Evolutionary conservation across 257 asterid genomes (phyloP), one percentile per base, ranked within the genome.

Genomic region (Solanum chiquidenum): DNA sequence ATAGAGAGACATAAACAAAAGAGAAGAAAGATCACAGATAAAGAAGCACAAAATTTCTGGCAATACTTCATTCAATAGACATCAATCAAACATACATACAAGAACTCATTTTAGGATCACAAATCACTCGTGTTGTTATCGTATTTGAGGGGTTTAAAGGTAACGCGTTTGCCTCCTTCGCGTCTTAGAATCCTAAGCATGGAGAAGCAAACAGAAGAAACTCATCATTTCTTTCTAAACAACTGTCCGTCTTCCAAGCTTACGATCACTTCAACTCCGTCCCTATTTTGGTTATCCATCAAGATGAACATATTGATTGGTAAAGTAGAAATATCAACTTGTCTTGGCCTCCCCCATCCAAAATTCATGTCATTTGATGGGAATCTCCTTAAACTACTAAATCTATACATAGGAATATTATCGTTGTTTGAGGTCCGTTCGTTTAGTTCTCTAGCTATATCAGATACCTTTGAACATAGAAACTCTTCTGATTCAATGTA

Each of bases 321-420:
- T 9, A 1, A 33, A 29, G 84, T 77, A 31, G 83, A 83, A 25
- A 10, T 0, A 55, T 35, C 64, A 12, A 44, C 83, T 27, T 44
- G 55, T 68, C 10, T 12, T 12, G 84, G 88, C 55, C 40, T 86
- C 11, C 88, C 88, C 88, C 88, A 86, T 73, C 88, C 84, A 46
- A 86, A 72, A 86, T 86, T 77, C 12, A 71, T 72, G 33, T 68
- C 83, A 18, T 72, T 9, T 3, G 31, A 10, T 5, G 84, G 88
- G n/a, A 86, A 33, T n/a, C 44, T 72, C 46, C 84, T 69, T 13
- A 86, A 18, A 49, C 88, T 86, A 14, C 37, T 21, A 69, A 49
- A 86, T 44, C 49, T 69, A 72, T 72, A 86, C 49, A 69, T n/a
- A 16, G 62, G 29, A 35, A 86, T n/a, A 77, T 25, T n/a, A 77